Evolutionary conservation across 768 basidiomycete species (phyloP).

Genomic region (Kwoniella sp.): DNA sequence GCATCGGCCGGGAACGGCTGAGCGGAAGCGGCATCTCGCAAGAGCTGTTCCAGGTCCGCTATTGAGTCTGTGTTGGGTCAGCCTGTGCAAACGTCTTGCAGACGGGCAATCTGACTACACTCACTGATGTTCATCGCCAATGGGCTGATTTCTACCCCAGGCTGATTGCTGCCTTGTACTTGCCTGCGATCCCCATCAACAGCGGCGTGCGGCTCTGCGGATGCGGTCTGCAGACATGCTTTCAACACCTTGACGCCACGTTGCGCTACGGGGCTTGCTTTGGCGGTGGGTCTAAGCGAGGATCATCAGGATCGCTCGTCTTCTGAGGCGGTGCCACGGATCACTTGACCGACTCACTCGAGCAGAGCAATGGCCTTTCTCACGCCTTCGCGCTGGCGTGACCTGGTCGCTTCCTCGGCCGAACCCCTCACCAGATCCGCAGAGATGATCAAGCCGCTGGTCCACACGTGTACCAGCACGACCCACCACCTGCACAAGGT

Average conservation of each 20-base stretch:
- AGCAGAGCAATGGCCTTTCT: conserved; percentile 11
- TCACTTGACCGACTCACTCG: conserved; percentile 21
- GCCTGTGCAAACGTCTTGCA: too few species aligned
- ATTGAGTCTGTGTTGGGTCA: conserved; percentile 6
- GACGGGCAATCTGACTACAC: too few species aligned
- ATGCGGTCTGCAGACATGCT: conserved; percentile 16
- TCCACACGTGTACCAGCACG: conserved; percentile 23
- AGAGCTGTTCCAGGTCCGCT: conserved; percentile 8
- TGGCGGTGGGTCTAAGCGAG: conserved; percentile 11
- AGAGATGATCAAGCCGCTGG: conserved; percentile 17
- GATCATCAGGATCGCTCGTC: too few species aligned
- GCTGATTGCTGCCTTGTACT: conserved; percentile 2
- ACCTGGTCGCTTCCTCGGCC: background rate
- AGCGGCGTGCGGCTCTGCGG: too few species aligned
- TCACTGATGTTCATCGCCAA: background rate
- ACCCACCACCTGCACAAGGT: conserved; percentile 23
- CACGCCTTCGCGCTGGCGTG: conserved; percentile 11
- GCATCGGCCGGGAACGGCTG: background rate
- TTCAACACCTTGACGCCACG: conserved; percentile 27
- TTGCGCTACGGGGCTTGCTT: conserved; percentile 11
- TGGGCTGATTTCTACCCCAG: background rate
- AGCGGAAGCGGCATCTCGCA: conserved; percentile 4
- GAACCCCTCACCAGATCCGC: conserved; percentile 13
- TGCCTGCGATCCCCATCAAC: conserved; percentile 13
- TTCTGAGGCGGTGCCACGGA: too few species aligned